These are phyloP conservation scores for Scleroderma bovista DNA, from an alignment of 768 basidiomycete species.

Conservation along the genomic window DNA sequence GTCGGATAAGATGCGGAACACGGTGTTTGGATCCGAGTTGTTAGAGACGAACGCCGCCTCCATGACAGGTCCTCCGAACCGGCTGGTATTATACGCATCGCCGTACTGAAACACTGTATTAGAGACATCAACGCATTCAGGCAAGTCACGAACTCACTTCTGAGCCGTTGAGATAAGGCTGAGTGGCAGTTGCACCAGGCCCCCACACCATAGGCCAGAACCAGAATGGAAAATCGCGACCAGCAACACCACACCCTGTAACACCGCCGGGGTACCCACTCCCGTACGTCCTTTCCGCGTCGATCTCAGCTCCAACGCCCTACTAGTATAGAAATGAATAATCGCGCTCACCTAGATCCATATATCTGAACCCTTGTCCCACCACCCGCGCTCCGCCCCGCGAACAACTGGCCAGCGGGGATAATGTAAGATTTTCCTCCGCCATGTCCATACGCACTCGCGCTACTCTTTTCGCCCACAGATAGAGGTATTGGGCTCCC, in stretches of 20 bases:
- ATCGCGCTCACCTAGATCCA: conserved; percentile 36
- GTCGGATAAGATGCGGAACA: conserved; percentile 44
- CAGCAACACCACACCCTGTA: conserved; percentile 38
- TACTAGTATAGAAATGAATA: neutral
- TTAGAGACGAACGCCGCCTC: conserved; percentile 37
- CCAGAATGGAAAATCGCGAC: conserved; percentile 54
- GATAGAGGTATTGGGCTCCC: conserved; percentile 10
- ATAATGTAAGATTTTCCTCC: conserved; percentile 31
- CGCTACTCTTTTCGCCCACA: conserved; percentile 17
- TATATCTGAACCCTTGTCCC: conserved; percentile 40
- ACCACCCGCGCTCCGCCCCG: conserved; percentile 47
- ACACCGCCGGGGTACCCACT: conserved; percentile 56
- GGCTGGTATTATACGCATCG: conserved; percentile 36
- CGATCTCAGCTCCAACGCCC: neutral
- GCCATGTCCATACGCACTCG: conserved; percentile 29
- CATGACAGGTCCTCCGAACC: conserved; percentile 43
- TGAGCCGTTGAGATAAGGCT: conserved; percentile 30
- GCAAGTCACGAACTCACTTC: conserved; percentile 38
- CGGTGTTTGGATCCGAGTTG: conserved; percentile 25
- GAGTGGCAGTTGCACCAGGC: conserved; percentile 19
- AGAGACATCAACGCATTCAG: too few relatives aligned
- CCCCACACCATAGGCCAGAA: conserved; percentile 63
- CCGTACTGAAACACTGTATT: conserved; percentile 38
- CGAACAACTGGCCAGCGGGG: conserved; percentile 39
- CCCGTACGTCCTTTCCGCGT: conserved; percentile 43